These are phyloP conservation scores for Balansia obtecta DNA, from an alignment of 2,329 filamentous ascomycete species.

Conservation along the genomic window DNA sequence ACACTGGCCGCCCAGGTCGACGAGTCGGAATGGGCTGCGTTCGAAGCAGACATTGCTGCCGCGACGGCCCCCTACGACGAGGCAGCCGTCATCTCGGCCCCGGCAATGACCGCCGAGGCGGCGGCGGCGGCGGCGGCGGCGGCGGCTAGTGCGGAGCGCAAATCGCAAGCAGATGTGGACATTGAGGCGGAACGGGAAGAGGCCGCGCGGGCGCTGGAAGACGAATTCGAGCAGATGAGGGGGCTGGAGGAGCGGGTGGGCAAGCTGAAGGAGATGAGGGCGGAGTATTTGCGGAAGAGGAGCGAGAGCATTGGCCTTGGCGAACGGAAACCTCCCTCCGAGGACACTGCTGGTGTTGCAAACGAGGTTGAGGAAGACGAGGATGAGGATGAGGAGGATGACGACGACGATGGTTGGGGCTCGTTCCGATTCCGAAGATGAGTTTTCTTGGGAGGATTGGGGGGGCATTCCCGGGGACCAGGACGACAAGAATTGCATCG, in stretches of 20 bases:
- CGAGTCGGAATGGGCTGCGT: slow-evolving; percentile 77
- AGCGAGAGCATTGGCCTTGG: slow-evolving; percentile 16
- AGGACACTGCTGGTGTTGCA: not conserved
- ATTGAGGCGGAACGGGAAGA: slow-evolving; percentile 62
- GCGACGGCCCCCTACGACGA: slow-evolving; percentile 23
- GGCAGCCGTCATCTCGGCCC: slow-evolving; percentile 54
- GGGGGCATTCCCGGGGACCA: too few relatives aligned
- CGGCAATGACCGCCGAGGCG: slow-evolving; percentile 53
- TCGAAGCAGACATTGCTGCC: slow-evolving; percentile 67
- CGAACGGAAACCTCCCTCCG: slow-evolving; percentile 15
- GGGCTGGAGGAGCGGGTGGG: slow-evolving; percentile 60
- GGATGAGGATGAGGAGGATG: slow-evolving; percentile 35
- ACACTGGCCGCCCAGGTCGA: slow-evolving; percentile 29
- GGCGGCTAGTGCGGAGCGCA: slow-evolving; percentile 38
- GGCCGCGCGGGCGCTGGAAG: slow-evolving; percentile 57
- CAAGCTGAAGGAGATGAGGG: slow-evolving; percentile 56
- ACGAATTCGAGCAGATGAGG: slow-evolving; percentile 76
- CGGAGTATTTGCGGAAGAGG: slow-evolving; percentile 43
- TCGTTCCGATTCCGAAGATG: slow-evolving; percentile 37
- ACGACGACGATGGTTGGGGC: slow-evolving; percentile 47
- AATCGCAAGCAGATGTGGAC: slow-evolving; percentile 41
- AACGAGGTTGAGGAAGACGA: slow-evolving; percentile 21
- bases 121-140: slow-evolving; percentile 40
- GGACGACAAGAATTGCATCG: too few relatives aligned
- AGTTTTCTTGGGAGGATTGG: not conserved